These are phyloP conservation scores for Mortierella sp. DNA, from an alignment of 371 early-diverging fungal species.

Conservation along the genomic window DNA sequence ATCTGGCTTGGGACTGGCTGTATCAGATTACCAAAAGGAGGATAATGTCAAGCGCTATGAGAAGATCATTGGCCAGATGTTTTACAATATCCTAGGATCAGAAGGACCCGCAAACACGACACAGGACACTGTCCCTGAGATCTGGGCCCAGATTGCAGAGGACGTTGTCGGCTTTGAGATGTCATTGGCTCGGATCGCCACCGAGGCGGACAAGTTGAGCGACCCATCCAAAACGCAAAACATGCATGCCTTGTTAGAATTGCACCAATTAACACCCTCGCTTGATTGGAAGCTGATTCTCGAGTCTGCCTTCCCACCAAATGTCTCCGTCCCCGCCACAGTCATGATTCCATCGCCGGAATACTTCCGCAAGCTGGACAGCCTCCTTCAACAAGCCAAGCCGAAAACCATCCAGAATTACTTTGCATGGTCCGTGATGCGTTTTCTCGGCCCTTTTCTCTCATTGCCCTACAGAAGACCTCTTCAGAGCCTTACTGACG, in stretches of 20 bases:
- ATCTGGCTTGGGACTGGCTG: conserved; percentile 60
- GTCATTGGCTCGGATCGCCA: background rate
- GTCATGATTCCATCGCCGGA: conserved; percentile 54
- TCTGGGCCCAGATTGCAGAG: conserved; percentile 22
- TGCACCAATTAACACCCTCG: conserved; percentile 48
- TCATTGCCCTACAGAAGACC: conserved; percentile 46
- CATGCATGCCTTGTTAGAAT: conserved; percentile 44
- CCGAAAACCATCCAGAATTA: conserved; percentile 57
- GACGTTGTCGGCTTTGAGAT: conserved; percentile 26
- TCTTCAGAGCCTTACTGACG: conserved; percentile 33
- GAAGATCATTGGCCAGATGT: conserved; percentile 13
- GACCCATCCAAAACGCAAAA: conserved; percentile 61
- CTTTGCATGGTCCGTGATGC: conserved; percentile 59
- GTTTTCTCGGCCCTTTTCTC: conserved; percentile 28
- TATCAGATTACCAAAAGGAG: conserved; percentile 58
- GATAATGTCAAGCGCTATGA: conserved; percentile 14
- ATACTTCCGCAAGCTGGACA: conserved; percentile 54
- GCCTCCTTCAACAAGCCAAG: conserved; percentile 44
- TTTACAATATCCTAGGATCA: conserved; percentile 5
- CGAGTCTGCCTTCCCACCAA: conserved; percentile 45
- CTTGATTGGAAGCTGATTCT: conserved; percentile 62
- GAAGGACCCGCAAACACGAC: background rate
- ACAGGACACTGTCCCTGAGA: background rate
- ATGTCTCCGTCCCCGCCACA: conserved; percentile 39
- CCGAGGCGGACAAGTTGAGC: conserved; percentile 38